phyloP scores from a whole-genome alignment of 2,329 filamentous ascomycete genomes.

The Teratosphaeria nubilosa region DNA sequence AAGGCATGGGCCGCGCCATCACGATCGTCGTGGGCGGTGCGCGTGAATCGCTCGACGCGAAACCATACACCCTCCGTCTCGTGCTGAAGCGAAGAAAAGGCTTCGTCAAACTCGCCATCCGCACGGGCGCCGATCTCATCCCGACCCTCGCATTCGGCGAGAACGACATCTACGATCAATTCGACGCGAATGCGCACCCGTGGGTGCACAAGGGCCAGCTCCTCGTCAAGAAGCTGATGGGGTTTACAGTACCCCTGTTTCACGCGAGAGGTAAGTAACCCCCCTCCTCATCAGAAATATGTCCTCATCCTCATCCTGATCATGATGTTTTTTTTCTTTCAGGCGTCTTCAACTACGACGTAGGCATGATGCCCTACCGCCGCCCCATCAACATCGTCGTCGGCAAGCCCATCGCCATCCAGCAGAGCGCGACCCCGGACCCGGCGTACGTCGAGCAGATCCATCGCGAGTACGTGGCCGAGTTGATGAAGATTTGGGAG shows the following conservation, averaged over 20 bases:
- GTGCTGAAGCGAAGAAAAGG: conserved; percentile 79
- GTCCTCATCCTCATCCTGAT: not conserved
- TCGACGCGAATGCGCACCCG: conserved; percentile 67
- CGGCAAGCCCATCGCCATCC: conserved; percentile 66
- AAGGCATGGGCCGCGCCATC: conserved; percentile 89
- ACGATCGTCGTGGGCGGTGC: conserved; percentile 94
- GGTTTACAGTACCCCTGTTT: conserved; percentile 85
- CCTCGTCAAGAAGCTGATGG: conserved; percentile 71
- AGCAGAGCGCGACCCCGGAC: conserved; percentile 53
- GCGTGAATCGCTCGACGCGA: conserved; percentile 79
- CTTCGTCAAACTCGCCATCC: conserved; percentile 86
- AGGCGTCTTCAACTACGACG: conserved; percentile 95
- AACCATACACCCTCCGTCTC: conserved; percentile 65
- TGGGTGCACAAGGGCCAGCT: conserved; percentile 73
- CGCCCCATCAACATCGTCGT: conserved; percentile 81
- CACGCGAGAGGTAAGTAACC: conserved; percentile 52
- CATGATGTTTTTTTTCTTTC: not conserved
- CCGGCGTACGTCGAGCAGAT: conserved; percentile 69
- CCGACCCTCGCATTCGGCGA: conserved; percentile 90
- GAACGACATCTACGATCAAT: conserved; percentile 90
- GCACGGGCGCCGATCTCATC: conserved; percentile 86
- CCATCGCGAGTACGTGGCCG: conserved; percentile 67
- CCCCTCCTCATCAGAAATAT: conserved; percentile 25
- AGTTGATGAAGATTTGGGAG: conserved; percentile 64
- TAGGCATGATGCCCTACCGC: conserved; percentile 90